Evolutionary conservation across 1,139 yeast species (phyloP), one percentile per base, ranked within the genome.

Genomic region (Schizosaccharomyces versatilis): DNA sequence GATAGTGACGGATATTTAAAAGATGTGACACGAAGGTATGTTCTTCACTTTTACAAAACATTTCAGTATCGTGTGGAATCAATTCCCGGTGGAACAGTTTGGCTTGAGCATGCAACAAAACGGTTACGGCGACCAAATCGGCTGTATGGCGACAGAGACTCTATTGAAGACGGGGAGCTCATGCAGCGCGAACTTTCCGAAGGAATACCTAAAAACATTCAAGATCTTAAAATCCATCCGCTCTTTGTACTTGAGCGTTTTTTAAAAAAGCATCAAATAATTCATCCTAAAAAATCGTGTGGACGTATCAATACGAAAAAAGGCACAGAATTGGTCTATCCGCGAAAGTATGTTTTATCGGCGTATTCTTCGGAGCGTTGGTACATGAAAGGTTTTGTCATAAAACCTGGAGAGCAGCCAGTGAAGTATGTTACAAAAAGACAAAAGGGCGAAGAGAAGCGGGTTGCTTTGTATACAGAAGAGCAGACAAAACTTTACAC

Each of bases 141-240:
- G 8, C 7, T 41, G n/a, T 44, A 44, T 38, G 41, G 36, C 14
- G 72, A 73, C 48, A 68, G 76, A 17, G 96, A 88, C 62, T 73
- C 76, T 41, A 72, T 75, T 55, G 98, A 90, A 64, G 72, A 76
- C 55, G 76, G 76, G 52, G 93, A 84, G 61, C 80, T 93, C 58
- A 69, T 74, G 41, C 75, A 77, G 54, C 71, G 85, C 52, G 81
- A 84, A 55, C 69, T 77, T 38, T 71, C 75, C 24, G 98, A 93
- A 63, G 95, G 94, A 0, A 79, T 90, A 74, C 99, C 99, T 0
- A 78, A 80, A 55, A 83, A 77, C 61, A 69, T 85, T 19, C 80
- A 79, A 53, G 97, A 88, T 60, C 84, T 90, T 65, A 81, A 79
- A 57, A 80, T 80, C 54, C 98, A 90, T 65, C 98, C 98, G 0